Evolutionary conservation across 768 basidiomycete genomes (phyloP).

Genomic region (Erythrobasidium yunnanense): DNA sequence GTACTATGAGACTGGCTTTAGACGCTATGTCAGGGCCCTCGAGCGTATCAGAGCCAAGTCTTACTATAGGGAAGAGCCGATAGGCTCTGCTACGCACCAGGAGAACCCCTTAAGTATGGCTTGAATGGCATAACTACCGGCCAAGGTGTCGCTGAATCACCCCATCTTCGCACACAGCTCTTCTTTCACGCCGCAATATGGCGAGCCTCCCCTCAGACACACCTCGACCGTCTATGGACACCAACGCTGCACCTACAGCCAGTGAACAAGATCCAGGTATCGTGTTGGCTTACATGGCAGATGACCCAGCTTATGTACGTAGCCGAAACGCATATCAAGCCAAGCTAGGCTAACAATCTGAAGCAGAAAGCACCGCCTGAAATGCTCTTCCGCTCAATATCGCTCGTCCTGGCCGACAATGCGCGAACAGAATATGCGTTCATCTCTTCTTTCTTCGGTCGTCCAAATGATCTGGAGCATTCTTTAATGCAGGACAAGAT

Average conservation of each 20-base stretch:
- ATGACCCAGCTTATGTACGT: constrained; percentile 74
- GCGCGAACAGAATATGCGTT: constrained; percentile 85
- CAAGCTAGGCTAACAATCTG: too few species aligned
- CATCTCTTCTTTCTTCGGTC: constrained; percentile 67
- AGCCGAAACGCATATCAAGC: too few species aligned
- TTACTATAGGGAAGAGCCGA: constrained; percentile 18
- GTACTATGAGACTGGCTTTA: constrained; percentile 91
- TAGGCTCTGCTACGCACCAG: constrained; percentile 7
- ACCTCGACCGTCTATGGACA: background rate
- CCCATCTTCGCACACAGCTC: background rate
- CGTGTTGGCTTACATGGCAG: constrained; percentile 74
- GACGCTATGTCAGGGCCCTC: constrained; percentile 74
- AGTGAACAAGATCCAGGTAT: constrained; percentile 48
- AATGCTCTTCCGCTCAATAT: constrained; percentile 67
- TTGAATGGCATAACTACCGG: too few species aligned
- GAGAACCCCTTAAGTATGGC: background rate
- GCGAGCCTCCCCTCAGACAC: background rate
- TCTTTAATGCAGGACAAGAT: background rate
- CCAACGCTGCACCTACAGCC: background rate
- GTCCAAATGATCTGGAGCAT: constrained; percentile 27
- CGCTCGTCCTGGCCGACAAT: constrained; percentile 89
- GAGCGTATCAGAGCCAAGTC: constrained; percentile 59
- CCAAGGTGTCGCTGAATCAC: background rate
- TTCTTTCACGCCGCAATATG: background rate
- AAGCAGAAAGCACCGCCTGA: constrained; percentile 69